Conservation (phyloP, 176 grass and related monocot genomes). For the Panicum miliaceum region DNA sequence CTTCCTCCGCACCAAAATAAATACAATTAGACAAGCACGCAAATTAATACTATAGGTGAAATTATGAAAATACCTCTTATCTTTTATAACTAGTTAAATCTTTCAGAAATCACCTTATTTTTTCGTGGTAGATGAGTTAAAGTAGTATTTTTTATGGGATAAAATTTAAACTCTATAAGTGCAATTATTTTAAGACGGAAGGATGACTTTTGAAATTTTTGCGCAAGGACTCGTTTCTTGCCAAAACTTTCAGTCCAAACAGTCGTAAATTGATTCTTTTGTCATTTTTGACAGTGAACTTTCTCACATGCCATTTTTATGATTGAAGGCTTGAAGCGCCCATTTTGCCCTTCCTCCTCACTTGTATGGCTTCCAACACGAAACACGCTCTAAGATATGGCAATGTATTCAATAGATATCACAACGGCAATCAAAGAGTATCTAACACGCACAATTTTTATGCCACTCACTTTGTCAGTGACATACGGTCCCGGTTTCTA, state of each 20-base stretch:
- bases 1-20: too few relatives aligned
- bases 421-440: not conserved
- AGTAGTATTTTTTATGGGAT: too few relatives aligned
- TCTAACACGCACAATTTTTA: not conserved
- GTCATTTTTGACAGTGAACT: not conserved
- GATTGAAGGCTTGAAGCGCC: not conserved
- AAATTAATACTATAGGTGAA: too few relatives aligned
- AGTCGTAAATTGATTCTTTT: not conserved
- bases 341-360: not conserved
- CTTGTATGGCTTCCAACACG: not conserved
- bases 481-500: not conserved
- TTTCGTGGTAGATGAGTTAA: too few relatives aligned
- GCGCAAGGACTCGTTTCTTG: not conserved
- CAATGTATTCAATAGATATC: not conserved
- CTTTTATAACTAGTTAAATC: too few relatives aligned
- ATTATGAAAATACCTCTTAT: too few relatives aligned
- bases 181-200: too few relatives aligned
- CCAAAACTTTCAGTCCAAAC: not conserved
- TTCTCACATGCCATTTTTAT: not conserved
- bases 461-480: not conserved
- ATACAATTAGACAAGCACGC: too few relatives aligned
- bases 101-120: too few relatives aligned
- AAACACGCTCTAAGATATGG: not conserved
- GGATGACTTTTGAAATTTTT: not conserved
- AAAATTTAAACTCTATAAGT: too few relatives aligned